Percentiles rank a stretch among this genome's conserved stretches.
phyloP scores from a whole-genome alignment of 2,329 filamentous ascomycete genomes.

The Thielaviopsis ethacetica region DNA sequence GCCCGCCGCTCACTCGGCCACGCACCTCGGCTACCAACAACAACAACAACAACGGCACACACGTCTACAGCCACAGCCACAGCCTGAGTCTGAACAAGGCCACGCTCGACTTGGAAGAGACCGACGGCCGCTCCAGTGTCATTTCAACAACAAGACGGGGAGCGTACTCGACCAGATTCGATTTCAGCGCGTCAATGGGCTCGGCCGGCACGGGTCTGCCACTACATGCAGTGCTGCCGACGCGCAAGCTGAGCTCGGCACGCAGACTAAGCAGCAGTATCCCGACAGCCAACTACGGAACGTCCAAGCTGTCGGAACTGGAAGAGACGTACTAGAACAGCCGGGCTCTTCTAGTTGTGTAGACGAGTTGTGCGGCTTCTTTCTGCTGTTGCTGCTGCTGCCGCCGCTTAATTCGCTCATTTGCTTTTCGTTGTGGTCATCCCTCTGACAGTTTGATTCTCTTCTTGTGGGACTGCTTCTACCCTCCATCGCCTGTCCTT shows the following conservation, averaged over 20 bases:
- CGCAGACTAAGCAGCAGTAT: constrained; percentile 27
- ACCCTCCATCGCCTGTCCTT: not conserved
- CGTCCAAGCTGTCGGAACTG: constrained; percentile 28
- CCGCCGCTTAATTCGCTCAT: not conserved
- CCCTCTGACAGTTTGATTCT: not conserved
- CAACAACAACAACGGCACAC: constrained; percentile 37
- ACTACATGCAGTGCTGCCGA: constrained; percentile 27
- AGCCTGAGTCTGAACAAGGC: constrained; percentile 36
- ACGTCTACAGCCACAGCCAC: constrained; percentile 26
- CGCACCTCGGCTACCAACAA: constrained; percentile 53
- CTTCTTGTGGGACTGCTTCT: not conserved
- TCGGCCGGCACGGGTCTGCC: constrained; percentile 24
- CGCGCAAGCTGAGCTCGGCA: constrained; percentile 16
- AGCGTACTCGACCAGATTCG: constrained; percentile 33
- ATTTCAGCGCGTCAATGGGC: constrained; percentile 15
- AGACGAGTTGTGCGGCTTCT: not conserved
- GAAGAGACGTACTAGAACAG: constrained; percentile 35
- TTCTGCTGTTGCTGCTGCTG: not conserved
- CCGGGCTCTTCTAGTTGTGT: constrained; percentile 6
- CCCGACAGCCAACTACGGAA: constrained; percentile 7
- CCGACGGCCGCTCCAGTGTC: constrained; percentile 25
- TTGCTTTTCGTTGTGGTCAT: not conserved
- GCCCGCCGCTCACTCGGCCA: constrained; percentile 53
- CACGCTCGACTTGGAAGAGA: constrained; percentile 30
- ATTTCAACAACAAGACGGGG: constrained; percentile 38